phyloP scores from a whole-genome alignment of 441 rosid species.

The Gossypium gossypioides region DNA sequence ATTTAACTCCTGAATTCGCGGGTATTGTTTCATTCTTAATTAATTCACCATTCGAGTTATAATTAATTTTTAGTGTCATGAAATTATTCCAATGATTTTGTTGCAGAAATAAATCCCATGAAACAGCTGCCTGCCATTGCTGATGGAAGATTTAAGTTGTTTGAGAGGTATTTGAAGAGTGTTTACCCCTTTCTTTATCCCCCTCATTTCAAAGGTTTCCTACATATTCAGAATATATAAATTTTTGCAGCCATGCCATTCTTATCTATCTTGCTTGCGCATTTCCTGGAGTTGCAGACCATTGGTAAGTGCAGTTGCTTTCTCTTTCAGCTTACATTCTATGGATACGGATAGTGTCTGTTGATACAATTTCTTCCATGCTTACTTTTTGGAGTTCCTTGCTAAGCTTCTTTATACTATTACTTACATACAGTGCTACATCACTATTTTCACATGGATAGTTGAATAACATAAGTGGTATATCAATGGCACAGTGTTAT shows the following conservation, averaged over 20 bases:
- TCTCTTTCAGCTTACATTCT: not conserved
- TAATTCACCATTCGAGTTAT: not conserved
- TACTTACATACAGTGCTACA: not conserved
- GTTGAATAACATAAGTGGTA: not conserved
- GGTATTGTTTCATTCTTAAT: slow-evolving; percentile 24
- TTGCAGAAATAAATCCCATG: slow-evolving; percentile 68
- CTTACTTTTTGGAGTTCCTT: not conserved
- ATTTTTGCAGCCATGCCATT: slow-evolving; percentile 65
- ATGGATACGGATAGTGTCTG: too few species aligned
- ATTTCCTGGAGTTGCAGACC: slow-evolving; percentile 76
- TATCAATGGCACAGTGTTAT: not conserved
- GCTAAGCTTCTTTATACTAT: not conserved
- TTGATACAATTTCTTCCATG: too few species aligned
- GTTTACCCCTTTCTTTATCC: not conserved
- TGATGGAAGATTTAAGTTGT: slow-evolving; percentile 78
- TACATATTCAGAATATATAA: not conserved
- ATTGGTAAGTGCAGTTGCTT: slow-evolving; percentile 45
- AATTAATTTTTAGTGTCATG: not conserved
- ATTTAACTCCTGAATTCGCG: slow-evolving; percentile 46
- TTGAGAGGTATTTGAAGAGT: slow-evolving; percentile 51
- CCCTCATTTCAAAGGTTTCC: not conserved
- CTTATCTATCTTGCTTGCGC: slow-evolving; percentile 61
- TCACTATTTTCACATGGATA: not conserved
- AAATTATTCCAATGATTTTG: not conserved
- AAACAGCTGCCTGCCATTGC: slow-evolving; percentile 60